phyloP scores from a whole-genome alignment of 768 basidiomycete genomes.

The Russula foetens region DNA sequence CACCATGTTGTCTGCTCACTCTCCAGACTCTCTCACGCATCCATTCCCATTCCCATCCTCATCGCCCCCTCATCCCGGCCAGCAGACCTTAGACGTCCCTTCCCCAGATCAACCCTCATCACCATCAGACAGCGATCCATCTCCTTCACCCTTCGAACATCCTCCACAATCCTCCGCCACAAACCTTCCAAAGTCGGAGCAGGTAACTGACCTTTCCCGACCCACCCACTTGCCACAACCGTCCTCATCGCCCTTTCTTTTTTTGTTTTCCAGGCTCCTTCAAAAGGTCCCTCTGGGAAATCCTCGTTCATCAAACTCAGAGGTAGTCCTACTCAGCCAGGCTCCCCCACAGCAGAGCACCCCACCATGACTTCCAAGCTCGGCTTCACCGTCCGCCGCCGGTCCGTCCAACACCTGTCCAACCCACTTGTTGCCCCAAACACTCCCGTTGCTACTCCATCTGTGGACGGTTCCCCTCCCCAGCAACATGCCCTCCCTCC shows the following conservation, averaged over 20 bases:
- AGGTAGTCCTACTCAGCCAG: slow-evolving; percentile 20
- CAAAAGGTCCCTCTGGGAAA: slow-evolving; percentile 2
- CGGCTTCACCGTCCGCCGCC: slow-evolving; percentile 17
- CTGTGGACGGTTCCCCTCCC: slow-evolving; percentile 12
- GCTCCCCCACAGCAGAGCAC: slow-evolving; percentile 22
- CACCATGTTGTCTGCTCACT: slow-evolving; percentile 3
- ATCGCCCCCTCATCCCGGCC: slow-evolving; percentile 22
- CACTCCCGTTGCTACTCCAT: slow-evolving; percentile 12
- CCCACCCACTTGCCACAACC: slow-evolving; percentile 5
- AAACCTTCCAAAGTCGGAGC: slow-evolving; percentile 2
- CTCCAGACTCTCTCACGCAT: slow-evolving; percentile 21
- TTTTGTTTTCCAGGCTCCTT: slow-evolving; percentile 10
- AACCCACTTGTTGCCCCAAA: slow-evolving; percentile 21
- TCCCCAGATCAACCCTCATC: slow-evolving; percentile 13
- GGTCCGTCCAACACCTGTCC: slow-evolving; percentile 23
- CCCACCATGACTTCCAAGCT: slow-evolving; percentile 24
- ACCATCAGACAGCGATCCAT: not conserved
- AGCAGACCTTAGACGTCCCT: slow-evolving; percentile 19
- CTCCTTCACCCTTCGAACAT: not conserved
- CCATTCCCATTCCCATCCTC: slow-evolving; percentile 34
- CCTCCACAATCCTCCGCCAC: slow-evolving; percentile 10
- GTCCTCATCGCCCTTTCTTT: slow-evolving; percentile 13
- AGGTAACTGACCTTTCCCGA: not conserved
- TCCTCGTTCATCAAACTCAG: slow-evolving; percentile 7
- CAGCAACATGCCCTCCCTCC: slow-evolving; percentile 10